Conservation (phyloP, 345 rosid species). For the Aquilaria sinensis region DNA sequence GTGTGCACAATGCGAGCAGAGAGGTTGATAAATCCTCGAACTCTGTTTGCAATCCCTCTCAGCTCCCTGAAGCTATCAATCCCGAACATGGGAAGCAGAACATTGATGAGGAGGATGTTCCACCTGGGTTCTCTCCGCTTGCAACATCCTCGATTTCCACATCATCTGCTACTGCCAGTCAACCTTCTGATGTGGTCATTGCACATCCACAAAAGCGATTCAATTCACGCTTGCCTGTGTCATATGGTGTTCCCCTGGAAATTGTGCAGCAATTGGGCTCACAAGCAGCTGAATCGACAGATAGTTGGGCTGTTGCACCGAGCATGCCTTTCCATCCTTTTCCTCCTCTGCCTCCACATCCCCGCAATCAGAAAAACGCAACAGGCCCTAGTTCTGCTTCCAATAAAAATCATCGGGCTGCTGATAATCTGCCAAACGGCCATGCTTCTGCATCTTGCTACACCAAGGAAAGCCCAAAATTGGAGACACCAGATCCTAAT, state of each 20-base stretch:
- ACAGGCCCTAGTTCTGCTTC: constrained; percentile 19
- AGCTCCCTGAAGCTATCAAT: constrained; percentile 18
- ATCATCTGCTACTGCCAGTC: constrained; percentile 16
- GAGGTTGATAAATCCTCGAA: constrained; percentile 16
- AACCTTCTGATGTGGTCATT: constrained; percentile 27
- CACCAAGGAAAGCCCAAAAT: constrained; percentile 21
- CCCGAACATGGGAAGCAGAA: constrained; percentile 26
- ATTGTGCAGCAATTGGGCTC: constrained; percentile 58
- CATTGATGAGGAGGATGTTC: constrained; percentile 45
- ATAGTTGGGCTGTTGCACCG: constrained; percentile 73
- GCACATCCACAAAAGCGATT: constrained; percentile 60
- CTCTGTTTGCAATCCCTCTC: constrained; percentile 13
- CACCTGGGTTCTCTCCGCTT: constrained; percentile 73
- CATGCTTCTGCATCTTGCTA: constrained; percentile 12
- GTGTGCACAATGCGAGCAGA: constrained; percentile 14
- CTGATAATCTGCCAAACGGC: constrained; percentile 13
- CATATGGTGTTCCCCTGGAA: constrained; percentile 80
- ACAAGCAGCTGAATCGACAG: constrained; percentile 34
- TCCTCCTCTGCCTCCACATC: constrained; percentile 74
- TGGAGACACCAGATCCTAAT: constrained; percentile 17
- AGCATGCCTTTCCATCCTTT: constrained; percentile 83
- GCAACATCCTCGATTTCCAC: constrained; percentile 25
- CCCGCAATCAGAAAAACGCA: constrained; percentile 32
- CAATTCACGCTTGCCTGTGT: constrained; percentile 52
- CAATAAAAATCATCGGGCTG: constrained; percentile 10